Conservation (phyloP, 75 land plant genomes). For the Cunninghamia lanceolata region DNA sequence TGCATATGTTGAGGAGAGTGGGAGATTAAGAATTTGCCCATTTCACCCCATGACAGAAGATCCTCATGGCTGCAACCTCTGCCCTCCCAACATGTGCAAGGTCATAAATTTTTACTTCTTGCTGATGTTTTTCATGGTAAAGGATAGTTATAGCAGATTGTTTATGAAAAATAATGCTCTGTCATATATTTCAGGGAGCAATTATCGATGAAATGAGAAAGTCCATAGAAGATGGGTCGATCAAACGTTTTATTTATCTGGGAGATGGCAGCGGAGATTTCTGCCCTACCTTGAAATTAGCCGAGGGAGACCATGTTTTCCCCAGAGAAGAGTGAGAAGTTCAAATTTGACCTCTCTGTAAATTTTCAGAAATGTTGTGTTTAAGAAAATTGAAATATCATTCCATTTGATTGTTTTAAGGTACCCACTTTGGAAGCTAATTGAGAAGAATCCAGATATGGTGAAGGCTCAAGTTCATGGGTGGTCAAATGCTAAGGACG, state of each 20-base stretch:
- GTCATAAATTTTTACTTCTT: constrained; percentile 23
- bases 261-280: constrained; percentile 83
- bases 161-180: background rate
- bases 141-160: background rate
- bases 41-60: constrained; percentile 39
- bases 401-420: background rate
- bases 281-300: constrained; percentile 65
- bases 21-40: constrained; percentile 63
- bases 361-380: no score
- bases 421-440: constrained; percentile 7
- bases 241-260: constrained; percentile 56
- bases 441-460: background rate
- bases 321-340: constrained; percentile 41
- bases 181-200: constrained; percentile 16
- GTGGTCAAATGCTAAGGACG: background rate
- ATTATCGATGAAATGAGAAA: constrained; percentile 35
- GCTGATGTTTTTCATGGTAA: background rate
- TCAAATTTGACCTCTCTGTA: no score
- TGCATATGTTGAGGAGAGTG: constrained; percentile 47
- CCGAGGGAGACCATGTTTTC: constrained; percentile 49
- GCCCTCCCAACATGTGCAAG: constrained; percentile 95
- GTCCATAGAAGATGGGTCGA: background rate
- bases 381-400: no score
- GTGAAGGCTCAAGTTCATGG: constrained; percentile 2
- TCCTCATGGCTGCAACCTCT: constrained; percentile 63